Evolutionary conservation across 371 early-diverging fungal genomes (phyloP), one percentile per base, ranked within the genome.

Genomic region (Choanephora cucurbitarum): DNA sequence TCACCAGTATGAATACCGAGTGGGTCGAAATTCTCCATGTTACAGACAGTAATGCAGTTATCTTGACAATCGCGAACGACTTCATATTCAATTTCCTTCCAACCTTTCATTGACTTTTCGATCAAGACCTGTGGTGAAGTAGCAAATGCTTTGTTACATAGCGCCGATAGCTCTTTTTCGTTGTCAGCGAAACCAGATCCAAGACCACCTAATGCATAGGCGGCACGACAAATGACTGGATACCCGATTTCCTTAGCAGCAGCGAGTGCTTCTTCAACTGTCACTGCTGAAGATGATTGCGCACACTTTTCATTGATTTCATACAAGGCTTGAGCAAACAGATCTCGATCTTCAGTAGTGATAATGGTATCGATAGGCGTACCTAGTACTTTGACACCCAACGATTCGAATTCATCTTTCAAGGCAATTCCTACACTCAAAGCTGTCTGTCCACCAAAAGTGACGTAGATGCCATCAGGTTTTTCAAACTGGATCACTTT

Each of bases 21-120:
- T 22, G 97, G 97, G 73, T 97, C 97, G 78, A 97, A 96, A 85
- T 97, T 97, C 78, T 97, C 97, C 97, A 97, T 97, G 79, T 97
- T 96, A 81, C 96, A 97, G 53, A 97, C 95, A 15, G 95, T 95
- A 57, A 97, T 94, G 77, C 96, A 95, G 79, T 97, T 97, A 78
- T 95, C 91, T 19, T 77, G 74, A 57, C 85, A 82, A 72, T 97
- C 97, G 46, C 97, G 88, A 9, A 97, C 96, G 42, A 97, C 97
- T 71, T 97, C 97, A 69, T 95, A 97, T 70, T 97, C 97, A 37
- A 97, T 87, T 79, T 97, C 97, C 76, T 97, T 97, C 97, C 97
- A 97, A 11, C 97, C 97, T 79, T 96, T 95, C 97, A 97, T 97
- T 44, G 86, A 86, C 63, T 86, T 84, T 73, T 97, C 97, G n/a